Evolutionary conservation across 2,329 filamentous ascomycete genomes (phyloP).

Genomic region (Emmonsia crescens): DNA sequence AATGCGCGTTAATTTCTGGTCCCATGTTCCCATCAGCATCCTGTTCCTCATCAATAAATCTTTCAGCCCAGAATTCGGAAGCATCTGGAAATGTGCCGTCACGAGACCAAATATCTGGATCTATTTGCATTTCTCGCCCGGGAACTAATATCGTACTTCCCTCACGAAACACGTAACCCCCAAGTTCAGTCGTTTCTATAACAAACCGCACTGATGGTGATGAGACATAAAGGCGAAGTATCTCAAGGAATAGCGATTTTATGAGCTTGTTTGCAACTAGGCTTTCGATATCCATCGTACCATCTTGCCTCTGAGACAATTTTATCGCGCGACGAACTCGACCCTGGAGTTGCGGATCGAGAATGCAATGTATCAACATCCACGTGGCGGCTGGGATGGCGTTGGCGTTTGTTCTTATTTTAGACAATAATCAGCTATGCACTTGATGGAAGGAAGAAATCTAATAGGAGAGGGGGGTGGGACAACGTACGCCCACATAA

Average conservation of each 20-base stretch:
- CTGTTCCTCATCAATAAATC: conserved; percentile 7
- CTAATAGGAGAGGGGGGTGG: too few relatives aligned
- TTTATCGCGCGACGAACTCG: conserved; percentile 2
- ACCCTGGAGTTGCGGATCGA: conserved; percentile 1
- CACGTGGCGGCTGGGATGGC: conserved; percentile 5
- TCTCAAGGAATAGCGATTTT: conserved; percentile 10
- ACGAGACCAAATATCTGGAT: conserved; percentile 6
- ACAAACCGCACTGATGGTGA: conserved; percentile 6
- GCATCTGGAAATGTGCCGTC: not conserved
- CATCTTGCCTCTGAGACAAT: conserved; percentile 4
- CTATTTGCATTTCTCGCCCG: conserved; percentile 8
- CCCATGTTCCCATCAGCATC: not conserved
- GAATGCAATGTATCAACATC: conserved; percentile 9
- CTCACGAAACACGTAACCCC: conserved; percentile 8
- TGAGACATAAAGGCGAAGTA: conserved; percentile 7
- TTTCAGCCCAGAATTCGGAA: conserved; percentile 7
- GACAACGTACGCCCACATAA: conserved; percentile 9
- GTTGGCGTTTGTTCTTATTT: conserved; percentile 9
- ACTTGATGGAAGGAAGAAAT: not conserved
- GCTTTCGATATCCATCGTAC: conserved; percentile 6
- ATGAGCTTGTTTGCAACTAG: conserved; percentile 6
- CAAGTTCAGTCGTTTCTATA: conserved; percentile 7
- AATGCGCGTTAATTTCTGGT: not conserved
- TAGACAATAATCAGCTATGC: not conserved
- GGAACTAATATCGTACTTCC: conserved; percentile 6